A percentile compares a stretch with the other conserved stretches of the same genome.
Conservation (phyloP, 805 yeast species). For the Cyberlindnera xylosilytica region DNA sequence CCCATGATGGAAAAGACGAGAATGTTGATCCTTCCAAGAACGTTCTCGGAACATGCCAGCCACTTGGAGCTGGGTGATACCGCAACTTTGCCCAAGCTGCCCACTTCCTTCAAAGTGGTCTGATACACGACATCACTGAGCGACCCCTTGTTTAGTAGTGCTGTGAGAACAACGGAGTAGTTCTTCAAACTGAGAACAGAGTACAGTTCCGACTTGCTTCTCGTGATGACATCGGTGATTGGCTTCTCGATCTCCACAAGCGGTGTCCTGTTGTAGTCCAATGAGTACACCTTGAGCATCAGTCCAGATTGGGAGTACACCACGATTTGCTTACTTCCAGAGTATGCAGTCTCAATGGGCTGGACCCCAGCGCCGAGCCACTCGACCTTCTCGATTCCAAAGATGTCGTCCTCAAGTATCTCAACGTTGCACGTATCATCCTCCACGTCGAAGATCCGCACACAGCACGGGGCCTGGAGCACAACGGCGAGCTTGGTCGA, state of each 20-base stretch:
- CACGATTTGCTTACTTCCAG: conserved; percentile 17
- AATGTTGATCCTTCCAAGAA: conserved; percentile 5
- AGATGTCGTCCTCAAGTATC: conserved; percentile 19
- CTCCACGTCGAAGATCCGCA: conserved; percentile 13
- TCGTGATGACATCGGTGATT: conserved; percentile 3
- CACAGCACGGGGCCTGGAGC: conserved; percentile 4
- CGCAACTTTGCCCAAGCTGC: background rate
- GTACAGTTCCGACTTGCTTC: conserved; percentile 2
- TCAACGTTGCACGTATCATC: conserved; percentile 14
- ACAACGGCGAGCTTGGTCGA: conserved; percentile 16
- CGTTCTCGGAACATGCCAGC: conserved; percentile 11
- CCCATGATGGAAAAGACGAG: conserved; percentile 15
- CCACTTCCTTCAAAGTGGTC: conserved; percentile 6
- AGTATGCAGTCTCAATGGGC: conserved; percentile 18
- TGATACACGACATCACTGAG: conserved; percentile 2
- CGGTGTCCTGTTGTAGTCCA: conserved; percentile 10
- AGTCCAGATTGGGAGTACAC: conserved; percentile 14
- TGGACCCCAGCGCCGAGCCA: conserved; percentile 13
- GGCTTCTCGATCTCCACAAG: conserved; percentile 18
- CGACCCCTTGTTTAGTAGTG: conserved; percentile 8
- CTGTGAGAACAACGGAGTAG: background rate
- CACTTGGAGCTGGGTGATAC: conserved; percentile 14
- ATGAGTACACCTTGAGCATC: conserved; percentile 13
- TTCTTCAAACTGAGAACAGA: conserved; percentile 1
- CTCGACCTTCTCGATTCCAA: conserved; percentile 18